Conservation (phyloP, 164 flowering plant species). For the Nelumbo lutea region DNA sequence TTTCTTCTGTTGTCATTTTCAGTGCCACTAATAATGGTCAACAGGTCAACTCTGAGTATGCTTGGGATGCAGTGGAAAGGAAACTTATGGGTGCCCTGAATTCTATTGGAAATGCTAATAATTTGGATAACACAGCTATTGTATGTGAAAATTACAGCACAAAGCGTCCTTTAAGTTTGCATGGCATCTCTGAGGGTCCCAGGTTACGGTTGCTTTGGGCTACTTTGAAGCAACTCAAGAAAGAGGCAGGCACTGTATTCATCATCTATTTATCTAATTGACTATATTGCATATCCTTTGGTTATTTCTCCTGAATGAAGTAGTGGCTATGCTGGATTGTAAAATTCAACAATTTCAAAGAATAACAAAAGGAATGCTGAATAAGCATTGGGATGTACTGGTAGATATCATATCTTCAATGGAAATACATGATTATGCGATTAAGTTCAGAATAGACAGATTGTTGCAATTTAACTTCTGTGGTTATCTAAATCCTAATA, state of each 20-base stretch:
- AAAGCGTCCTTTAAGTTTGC: slow-evolving; percentile 58
- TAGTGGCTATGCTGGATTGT: not conserved
- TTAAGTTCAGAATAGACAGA: too few species aligned
- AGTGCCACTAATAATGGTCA: slow-evolving; percentile 38
- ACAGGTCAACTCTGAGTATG: slow-evolving; percentile 30
- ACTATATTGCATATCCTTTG: not conserved
- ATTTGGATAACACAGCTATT: slow-evolving; percentile 26
- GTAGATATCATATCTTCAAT: not conserved
- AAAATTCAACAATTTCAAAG: not conserved
- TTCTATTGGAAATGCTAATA: slow-evolving; percentile 33
- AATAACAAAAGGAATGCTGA: not conserved
- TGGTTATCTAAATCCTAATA: not conserved
- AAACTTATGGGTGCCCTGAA: slow-evolving; percentile 65
- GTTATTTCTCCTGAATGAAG: not conserved
- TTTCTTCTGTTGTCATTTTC: slow-evolving; percentile 19
- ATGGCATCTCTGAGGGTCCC: slow-evolving; percentile 68
- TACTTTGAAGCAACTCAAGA: slow-evolving; percentile 60
- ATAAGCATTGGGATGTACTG: not conserved
- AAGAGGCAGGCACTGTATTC: slow-evolving; percentile 65
- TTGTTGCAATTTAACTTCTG: not conserved
- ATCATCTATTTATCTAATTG: slow-evolving; percentile 12
- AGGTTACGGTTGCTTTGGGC: slow-evolving; percentile 74
- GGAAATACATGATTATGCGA: not conserved
- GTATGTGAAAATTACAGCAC: slow-evolving; percentile 28
- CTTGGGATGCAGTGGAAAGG: slow-evolving; percentile 61